Percentiles rank a stretch among this genome's conserved stretches.
Conservation (phyloP, 306 rosid species). For the Urtica urens region DNA sequence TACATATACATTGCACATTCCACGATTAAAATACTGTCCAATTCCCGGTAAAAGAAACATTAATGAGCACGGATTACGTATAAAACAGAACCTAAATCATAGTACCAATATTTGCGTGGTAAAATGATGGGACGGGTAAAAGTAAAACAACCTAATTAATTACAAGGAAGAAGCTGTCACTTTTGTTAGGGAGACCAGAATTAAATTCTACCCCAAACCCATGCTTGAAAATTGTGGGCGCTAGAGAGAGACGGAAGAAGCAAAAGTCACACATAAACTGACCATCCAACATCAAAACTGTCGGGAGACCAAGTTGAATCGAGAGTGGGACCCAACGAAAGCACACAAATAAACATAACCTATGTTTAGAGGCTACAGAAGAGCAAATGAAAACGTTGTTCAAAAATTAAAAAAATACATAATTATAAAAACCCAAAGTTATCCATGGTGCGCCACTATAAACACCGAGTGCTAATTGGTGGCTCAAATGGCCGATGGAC, state of each 20-base stretch:
- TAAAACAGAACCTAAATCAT: no score
- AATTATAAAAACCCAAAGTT: background rate
- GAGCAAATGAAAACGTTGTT: background rate
- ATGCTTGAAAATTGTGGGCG: background rate
- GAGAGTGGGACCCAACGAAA: constrained; percentile 15
- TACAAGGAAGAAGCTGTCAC: no score
- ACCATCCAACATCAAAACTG: constrained; percentile 8
- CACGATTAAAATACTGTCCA: no score
- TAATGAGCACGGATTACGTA: no score
- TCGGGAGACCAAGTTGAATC: background rate
- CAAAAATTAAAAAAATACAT: background rate
- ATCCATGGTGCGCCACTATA: constrained; percentile 20
- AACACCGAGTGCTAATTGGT: constrained; percentile 9
- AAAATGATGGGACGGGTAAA: no score
- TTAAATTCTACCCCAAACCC: background rate
- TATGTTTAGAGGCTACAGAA: constrained; percentile 7
- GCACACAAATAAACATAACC: background rate
- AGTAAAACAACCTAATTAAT: no score
- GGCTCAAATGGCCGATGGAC: background rate
- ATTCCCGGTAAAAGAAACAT: no score
- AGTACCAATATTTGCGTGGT: no score
- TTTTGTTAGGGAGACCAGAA: no score
- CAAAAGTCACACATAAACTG: background rate
- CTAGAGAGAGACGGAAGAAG: constrained; percentile 2
- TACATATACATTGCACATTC: no score